Base-by-base conservation (phyloP, 2,329 filamentous ascomycete species). In the Cladosporium sp. region DNA sequence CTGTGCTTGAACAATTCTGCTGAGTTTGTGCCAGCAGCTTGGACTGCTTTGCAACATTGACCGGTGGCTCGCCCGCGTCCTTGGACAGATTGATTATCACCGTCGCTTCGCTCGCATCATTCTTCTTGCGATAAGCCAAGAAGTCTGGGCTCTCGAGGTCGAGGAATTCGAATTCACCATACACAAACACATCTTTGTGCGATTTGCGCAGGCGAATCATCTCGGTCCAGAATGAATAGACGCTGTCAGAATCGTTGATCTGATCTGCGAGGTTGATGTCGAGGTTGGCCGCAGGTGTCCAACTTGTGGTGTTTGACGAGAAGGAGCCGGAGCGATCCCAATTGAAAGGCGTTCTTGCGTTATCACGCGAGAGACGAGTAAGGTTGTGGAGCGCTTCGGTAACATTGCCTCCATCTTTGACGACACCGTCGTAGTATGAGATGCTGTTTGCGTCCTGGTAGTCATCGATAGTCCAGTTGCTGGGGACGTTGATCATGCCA, bases 291-390 rank as follows among this genome's bases (percentile, higher is more conserved):
- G 88, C 85, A 73, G 91, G 83, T 85, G 92, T 92, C 90, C 90
- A 93, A 2, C 90, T 88, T 62, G 80, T 82, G 1, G 78, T 77
- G 2, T 79, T 58, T 11, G 63, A 79, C 0, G 88, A 88, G 78
- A 92, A 93, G 12, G 90, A 90, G 0, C 81, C 89, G 67, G 92
- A 84, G 0, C 78, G 73, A 1, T 78, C 80, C 90, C 90, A 93
- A 73, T 92, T 89, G 77, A 93, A 88, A 0, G 90, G 90, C 0
- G 88, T 87, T 51, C 90, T 83, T 7, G 86, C 87, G 75, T 93
- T 90, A 76, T 93, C 90, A 28, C 90, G 76, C 5, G 84, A 86
- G 74, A 87, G 87, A 69, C 82, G 80, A 87, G 78, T 82, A 1
- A 82, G 84, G 38, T 82, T 78, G 26, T 77, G 79, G 3, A 85